Evolutionary conservation across 352 stramenopile genomes (phyloP), one percentile per base, ranked within the genome.

Genomic region (Pythium volutum): DNA sequence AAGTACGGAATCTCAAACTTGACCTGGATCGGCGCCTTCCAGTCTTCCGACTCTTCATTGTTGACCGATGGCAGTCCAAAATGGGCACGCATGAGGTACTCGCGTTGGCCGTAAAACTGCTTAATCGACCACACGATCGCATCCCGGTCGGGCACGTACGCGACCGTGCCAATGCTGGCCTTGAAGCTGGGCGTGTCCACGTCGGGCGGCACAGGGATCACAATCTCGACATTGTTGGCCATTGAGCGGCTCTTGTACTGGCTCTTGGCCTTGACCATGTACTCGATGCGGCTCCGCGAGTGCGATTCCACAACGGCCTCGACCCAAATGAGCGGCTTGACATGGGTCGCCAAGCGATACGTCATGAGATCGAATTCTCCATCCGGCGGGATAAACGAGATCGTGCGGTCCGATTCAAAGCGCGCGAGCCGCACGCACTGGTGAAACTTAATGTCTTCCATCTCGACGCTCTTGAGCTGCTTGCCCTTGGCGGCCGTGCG

Each of bases 401-500:
- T 99, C 27, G 98, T 99, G 26, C 97, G 88, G 75, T 99, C 97
- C 56, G 98, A 98, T 74, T 99, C 97, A 59, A 99, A 99, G 55
- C 96, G 85, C n/a, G 97, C 96, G 15, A 99, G 87, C 15, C 97
- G 87, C 34, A 99, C 98, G 64, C 98, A 95, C 72, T 99, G 97
- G 81, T 99, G 97, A 74, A 99, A 99, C 76, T 99, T 99, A 59
- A 99, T 99, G 75, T 99, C 98, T 71, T 99, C 97, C 74, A 99
- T 92, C 71, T 99, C 97, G 0, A 99, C 95, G 29, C 65, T 71
- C 59, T 71, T 71, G 54, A 71, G 59, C 12, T 94, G 90, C 74
- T 99, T 99, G 64, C 93, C 95, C 59, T 95, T 96, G 46, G 76
- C 77, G 10, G 82, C 81, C 15, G 77, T 66, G 6, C 96, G 70